phyloP scores from a whole-genome alignment of 352 stramenopile genomes.

The Phytophthora meadii region DNA sequence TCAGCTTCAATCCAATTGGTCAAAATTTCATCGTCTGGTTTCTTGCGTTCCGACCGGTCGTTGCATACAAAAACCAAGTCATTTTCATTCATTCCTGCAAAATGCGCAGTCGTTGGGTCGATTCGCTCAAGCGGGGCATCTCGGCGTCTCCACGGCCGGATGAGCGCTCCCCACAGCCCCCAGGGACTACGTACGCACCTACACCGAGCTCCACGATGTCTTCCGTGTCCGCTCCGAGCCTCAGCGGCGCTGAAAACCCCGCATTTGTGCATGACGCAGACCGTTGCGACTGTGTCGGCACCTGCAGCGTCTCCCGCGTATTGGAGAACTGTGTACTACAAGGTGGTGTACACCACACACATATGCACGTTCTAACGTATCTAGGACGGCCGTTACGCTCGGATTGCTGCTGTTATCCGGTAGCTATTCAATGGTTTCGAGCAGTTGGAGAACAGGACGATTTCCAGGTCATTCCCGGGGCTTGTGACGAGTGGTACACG shows the following conservation, averaged over 20 bases:
- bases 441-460: conserved; percentile 68
- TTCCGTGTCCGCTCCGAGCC: conserved; percentile 20
- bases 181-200: conserved; percentile 10
- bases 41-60: conserved; percentile 4
- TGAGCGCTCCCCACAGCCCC: conserved; percentile 24
- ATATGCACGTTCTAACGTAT: conserved; percentile 83
- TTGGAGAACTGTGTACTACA: conserved; percentile 80
- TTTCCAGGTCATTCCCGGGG: conserved; percentile 75
- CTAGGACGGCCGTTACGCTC: conserved; percentile 65
- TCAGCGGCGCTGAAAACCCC: conserved; percentile 45
- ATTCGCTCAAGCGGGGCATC: conserved; percentile 71
- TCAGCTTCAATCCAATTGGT: conserved; percentile 19
- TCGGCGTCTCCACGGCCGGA: conserved; percentile 42
- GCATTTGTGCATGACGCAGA: conserved; percentile 62
- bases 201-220: conserved; percentile 40
- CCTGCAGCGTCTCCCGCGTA: conserved; percentile 69
- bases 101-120: conserved; percentile 81
- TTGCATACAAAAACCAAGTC: conserved; percentile 21
- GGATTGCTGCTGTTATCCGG: conserved; percentile 74
- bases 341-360: conserved; percentile 84
- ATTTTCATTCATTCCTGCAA: conserved; percentile 9
- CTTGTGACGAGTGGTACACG: conserved; percentile 80
- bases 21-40: conserved; percentile 20
- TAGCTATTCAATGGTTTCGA: conserved; percentile 80
- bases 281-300: conserved; percentile 60